Evolutionary conservation across 352 stramenopile species (phyloP), one percentile per base, ranked within the genome.

Genomic region (Globisporangium canariense): DNA sequence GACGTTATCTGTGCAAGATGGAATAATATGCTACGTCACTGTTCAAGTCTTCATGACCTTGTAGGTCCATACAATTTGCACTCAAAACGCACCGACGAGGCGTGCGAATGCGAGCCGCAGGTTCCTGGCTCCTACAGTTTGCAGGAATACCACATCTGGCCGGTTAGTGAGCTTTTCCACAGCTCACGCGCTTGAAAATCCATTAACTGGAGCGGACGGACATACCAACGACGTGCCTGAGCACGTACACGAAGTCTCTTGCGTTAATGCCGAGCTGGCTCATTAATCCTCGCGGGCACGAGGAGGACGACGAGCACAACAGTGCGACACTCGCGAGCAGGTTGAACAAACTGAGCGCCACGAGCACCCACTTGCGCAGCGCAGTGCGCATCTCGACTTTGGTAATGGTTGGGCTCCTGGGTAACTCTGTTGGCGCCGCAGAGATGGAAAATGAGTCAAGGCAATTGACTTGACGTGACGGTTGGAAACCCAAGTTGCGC

Each of bases 201-300:
- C 4, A 49, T 22, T 34, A 36, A 10, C 25, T 28, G 25, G 25
- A 36, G 28, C 4, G 47, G 18, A 36, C 9, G 28, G 13, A 55
- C 34, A 18, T 28, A 59, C 53, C 53, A 20, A 47, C 10, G 11
- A 41, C 18, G n/a, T 59, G 7, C 4, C 25, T 40, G 34, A 59
- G 34, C 34, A 59, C 53, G 34, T 59, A 49, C 34, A 28, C 34
- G 8, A 28, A 11, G 53, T n/a, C 32, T 59, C 53, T 47, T n/a
- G 53, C 53, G 16, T 59, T 18, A 18, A 49, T 22, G 16, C 18
- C 43, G 5, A 49, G 43, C 43, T 49, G 16, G 43, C 16, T 45
- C 53, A 28, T 16, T 47, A 8, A 18, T 30, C 5, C 34, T 28
- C 53, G 20, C n/a, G 53, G 9, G 34, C 18, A 41, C 18, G 8